Percentiles rank a stretch among this genome's conserved stretches.
Evolutionary conservation across 1,284 basidiomycete species (phyloP).

Genomic region (Moesziomyces antarcticus): DNA sequence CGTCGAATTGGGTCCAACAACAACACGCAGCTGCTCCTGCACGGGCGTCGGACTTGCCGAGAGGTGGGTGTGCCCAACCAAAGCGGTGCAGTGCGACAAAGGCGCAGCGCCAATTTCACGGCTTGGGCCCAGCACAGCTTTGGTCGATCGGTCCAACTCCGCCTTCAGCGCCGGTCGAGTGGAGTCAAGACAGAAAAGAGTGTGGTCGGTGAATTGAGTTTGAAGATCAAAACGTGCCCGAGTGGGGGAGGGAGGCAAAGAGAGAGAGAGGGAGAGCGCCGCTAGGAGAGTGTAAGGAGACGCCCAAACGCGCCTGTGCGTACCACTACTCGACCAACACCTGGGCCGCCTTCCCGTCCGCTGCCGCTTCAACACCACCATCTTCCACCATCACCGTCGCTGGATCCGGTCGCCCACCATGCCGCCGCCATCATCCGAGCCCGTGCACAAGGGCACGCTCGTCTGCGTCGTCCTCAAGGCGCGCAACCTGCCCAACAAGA

Average conservation of each 20-base stretch:
- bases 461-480: conserved; percentile 94
- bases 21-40: background rate
- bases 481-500: conserved; percentile 71
- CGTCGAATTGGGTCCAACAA: background rate
- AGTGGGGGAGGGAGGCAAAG: background rate
- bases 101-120: too few relatives aligned
- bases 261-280: background rate
- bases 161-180: too few relatives aligned
- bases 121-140: background rate
- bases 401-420: conserved; percentile 12
- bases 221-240: too few relatives aligned
- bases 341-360: too few relatives aligned
- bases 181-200: too few relatives aligned
- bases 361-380: background rate
- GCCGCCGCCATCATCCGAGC: conserved; percentile 36
- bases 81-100: background rate
- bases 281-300: background rate
- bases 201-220: too few relatives aligned
- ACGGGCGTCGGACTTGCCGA: too few relatives aligned
- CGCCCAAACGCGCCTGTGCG: too few relatives aligned
- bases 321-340: too few relatives aligned
- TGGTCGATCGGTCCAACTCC: background rate
- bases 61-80: background rate
- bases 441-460: conserved; percentile 77
- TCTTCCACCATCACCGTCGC: too few relatives aligned